A percentile compares a stretch with the other conserved stretches of the same genome.
Conservation (phyloP, 768 basidiomycete species). For the Clavaria fumosa region DNA sequence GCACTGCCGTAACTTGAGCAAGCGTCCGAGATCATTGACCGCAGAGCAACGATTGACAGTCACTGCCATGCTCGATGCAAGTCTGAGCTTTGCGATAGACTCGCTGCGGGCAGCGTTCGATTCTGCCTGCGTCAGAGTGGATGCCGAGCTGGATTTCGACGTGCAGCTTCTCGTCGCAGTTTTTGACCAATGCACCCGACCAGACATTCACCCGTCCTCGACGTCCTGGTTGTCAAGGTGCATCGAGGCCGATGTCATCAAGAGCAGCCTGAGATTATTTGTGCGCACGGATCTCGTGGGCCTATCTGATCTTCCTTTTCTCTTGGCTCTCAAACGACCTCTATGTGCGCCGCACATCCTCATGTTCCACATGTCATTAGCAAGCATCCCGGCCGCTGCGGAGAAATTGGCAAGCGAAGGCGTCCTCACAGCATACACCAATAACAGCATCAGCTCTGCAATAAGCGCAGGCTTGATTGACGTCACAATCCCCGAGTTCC, state of each 20-base stretch:
- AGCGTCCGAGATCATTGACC: conserved; percentile 33
- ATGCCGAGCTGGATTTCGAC: conserved; percentile 60
- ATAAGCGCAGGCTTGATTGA: conserved; percentile 65
- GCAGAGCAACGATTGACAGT: conserved; percentile 50
- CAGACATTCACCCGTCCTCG: conserved; percentile 53
- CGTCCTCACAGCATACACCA: conserved; percentile 66
- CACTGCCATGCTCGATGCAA: conserved; percentile 42
- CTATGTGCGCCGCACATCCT: conserved; percentile 68
- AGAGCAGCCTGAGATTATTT: conserved; percentile 58
- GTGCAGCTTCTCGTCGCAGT: conserved; percentile 69
- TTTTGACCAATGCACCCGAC: conserved; percentile 66
- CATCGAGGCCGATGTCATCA: conserved; percentile 68
- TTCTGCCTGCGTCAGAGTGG: conserved; percentile 37
- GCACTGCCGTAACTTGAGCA: conserved; percentile 38
- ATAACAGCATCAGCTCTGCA: conserved; percentile 62
- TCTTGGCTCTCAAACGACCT: conserved; percentile 47
- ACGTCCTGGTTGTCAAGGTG: conserved; percentile 66
- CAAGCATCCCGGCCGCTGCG: conserved; percentile 58
- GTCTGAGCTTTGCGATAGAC: conserved; percentile 51
- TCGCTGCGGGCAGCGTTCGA: conserved; percentile 50
- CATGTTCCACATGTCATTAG: conserved; percentile 75
- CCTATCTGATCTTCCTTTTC: conserved; percentile 45
- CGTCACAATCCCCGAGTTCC: conserved; percentile 48
- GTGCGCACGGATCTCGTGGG: conserved; percentile 55
- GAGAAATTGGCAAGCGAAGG: conserved; percentile 80